A percentile compares a stretch with the other conserved stretches of the same genome.
These are phyloP conservation scores for Rhizopus sp. DNA, from an alignment of 371 early-diverging fungal species.

Conservation along the genomic window DNA sequence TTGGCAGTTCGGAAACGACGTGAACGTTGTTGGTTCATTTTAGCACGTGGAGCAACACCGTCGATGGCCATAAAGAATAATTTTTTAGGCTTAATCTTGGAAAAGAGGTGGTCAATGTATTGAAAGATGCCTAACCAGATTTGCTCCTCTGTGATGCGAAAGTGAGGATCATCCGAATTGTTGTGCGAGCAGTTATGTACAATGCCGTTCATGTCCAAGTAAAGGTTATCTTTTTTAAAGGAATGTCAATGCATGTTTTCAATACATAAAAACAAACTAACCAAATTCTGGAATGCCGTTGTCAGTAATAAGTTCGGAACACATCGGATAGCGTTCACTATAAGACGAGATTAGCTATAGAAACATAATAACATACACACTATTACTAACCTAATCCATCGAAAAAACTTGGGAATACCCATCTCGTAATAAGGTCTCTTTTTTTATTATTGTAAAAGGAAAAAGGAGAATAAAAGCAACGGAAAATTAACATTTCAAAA, in stretches of 20 bases:
- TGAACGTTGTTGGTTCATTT: constrained; percentile 99
- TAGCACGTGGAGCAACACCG: constrained; percentile 98
- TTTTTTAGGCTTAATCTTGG: constrained; percentile 92
- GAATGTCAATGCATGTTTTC: not conserved
- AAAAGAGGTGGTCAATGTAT: constrained; percentile 94
- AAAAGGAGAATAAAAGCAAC: not conserved
- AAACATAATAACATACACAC: not conserved
- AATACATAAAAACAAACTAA: constrained; percentile 33
- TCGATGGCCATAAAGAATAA: constrained; percentile 97
- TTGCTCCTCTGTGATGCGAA: constrained; percentile 85
- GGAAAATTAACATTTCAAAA: not conserved
- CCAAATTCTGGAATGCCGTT: constrained; percentile 95
- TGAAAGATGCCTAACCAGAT: constrained; percentile 94
- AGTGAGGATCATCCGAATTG: constrained; percentile 79
- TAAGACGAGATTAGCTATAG: not conserved
- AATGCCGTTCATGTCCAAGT: constrained; percentile 99
- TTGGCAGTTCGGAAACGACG: constrained; percentile 95
- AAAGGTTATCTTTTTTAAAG: constrained; percentile 75
- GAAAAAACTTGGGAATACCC: constrained; percentile 91
- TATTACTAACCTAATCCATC: constrained; percentile 77
- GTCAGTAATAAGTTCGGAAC: constrained; percentile 84
- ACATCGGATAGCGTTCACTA: constrained; percentile 96
- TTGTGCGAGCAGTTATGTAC: constrained; percentile 99
- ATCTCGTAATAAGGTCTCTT: constrained; percentile 30
- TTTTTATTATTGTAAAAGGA: constrained; percentile 2